phyloP scores from a whole-genome alignment of 768 basidiomycete species.

The Cystobasidium tubakii region DNA sequence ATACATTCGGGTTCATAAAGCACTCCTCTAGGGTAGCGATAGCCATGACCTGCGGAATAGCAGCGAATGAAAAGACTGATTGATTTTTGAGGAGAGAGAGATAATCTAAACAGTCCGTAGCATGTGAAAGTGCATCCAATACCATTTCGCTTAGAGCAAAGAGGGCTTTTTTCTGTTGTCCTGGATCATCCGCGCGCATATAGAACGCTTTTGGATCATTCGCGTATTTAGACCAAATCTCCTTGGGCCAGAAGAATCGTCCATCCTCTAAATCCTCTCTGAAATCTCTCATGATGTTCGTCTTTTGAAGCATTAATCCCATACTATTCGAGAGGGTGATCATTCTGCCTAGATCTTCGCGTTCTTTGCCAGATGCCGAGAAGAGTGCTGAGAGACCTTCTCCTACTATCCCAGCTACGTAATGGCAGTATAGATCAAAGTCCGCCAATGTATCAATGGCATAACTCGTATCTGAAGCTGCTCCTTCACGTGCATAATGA shows the following conservation, averaged over 20 bases:
- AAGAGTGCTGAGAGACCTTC: conserved; percentile 88
- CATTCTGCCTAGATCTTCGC: conserved; percentile 64
- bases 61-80: conserved; percentile 89
- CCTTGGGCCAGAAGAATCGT: conserved; percentile 88
- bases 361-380: conserved; percentile 76
- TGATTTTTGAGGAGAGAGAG: conserved; percentile 79
- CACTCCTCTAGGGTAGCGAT: conserved; percentile 85
- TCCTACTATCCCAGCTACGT: conserved; percentile 94
- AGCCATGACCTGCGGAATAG: conserved; percentile 90
- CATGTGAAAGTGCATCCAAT: conserved; percentile 76
- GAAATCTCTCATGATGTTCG: conserved; percentile 94
- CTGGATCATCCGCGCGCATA: conserved; percentile 54
- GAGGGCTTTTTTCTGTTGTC: conserved; percentile 61
- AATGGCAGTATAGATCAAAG: conserved; percentile 97
- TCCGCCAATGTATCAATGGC: conserved; percentile 71
- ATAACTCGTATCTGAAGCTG: conserved; percentile 57
- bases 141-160: conserved; percentile 85
- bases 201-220: conserved; percentile 54
- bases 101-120: conserved; percentile 82
- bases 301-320: conserved; percentile 95
- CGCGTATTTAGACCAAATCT: conserved; percentile 63
- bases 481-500: conserved; percentile 75
- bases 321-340: conserved; percentile 86
- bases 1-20: conserved; percentile 85
- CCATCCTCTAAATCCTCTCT: conserved; percentile 79